Base-by-base conservation (phyloP, 2,329 filamentous ascomycete species). In the Monosporascus sp. region DNA sequence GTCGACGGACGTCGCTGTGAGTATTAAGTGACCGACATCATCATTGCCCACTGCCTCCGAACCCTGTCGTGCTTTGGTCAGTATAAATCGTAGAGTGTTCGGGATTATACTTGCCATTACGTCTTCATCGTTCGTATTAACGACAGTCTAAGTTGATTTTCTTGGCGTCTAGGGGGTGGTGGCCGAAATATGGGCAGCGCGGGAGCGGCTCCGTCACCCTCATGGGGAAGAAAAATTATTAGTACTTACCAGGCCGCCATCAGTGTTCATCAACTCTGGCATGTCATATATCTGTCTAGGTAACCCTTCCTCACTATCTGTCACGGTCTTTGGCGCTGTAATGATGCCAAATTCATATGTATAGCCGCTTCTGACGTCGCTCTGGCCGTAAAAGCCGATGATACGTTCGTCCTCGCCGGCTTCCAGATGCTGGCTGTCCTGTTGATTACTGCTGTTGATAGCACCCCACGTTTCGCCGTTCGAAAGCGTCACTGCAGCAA, bases 311-410 rank as follows among this genome's bases (percentile, higher is more conserved):
- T 52, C 53, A 37, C 55, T 52, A 17, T 57, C 50, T 16, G 55
- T 53, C 9, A 72, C 61, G 37, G 63, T 65, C 51, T 63, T 70
- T 0, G 73, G 72, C 5, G 70, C 73, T 1, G 72, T 78, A 20
- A 79, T 67, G 49, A 79, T 78, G 5, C 76, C 77, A 62, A 79
- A 78, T 56, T 78, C 71, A 51, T 57, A 46, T 3, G 50, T 63
- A 58, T 64, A 67, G 38, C 60, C 60, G 2, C 57, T 61, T 11
- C 58, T 60, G 5, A 27, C 16, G 7, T 60, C 58, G 52, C 70
- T 76, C 48, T 59, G 63, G 2, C 76, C 76, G 53, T 66, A 77
- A 56, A 79, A 78, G 0, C 76, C 76, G 8, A 79, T 65, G 45
- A 79, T 72, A 14, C 66, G 65, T 49, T 78, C 70, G 26, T 68